These are phyloP conservation scores for Crucibulum laeve DNA, from an alignment of 768 basidiomycete species.

Conservation along the genomic window DNA sequence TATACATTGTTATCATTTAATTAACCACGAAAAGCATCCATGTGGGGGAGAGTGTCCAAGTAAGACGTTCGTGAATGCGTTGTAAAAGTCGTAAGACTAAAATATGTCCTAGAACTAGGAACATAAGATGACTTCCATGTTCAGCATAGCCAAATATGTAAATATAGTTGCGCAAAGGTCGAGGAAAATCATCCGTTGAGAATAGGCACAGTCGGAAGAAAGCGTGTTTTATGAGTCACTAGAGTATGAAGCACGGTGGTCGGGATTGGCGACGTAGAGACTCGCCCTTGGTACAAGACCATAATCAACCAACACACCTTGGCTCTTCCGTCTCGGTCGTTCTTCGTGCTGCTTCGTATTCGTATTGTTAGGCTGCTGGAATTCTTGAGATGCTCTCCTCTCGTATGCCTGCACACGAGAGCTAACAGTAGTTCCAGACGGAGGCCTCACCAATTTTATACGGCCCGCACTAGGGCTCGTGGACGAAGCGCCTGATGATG, in stretches of 20 bases:
- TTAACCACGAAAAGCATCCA: background rate
- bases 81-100: background rate
- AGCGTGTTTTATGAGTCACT: background rate
- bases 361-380: conserved; percentile 24
- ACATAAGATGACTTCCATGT: no score
- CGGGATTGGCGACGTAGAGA: conserved; percentile 75
- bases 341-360: conserved; percentile 42
- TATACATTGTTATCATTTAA: background rate
- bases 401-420: conserved; percentile 57
- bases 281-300: conserved; percentile 61
- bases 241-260: conserved; percentile 22
- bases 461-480: background rate
- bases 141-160: no score
- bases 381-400: conserved; percentile 49
- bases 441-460: conserved; percentile 4
- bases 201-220: background rate
- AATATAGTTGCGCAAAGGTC: no score
- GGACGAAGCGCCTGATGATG: background rate
- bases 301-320: conserved; percentile 41
- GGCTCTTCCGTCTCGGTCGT: conserved; percentile 29
- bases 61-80: background rate
- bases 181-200: background rate
- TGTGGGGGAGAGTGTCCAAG: background rate
- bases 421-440: conserved; percentile 33
- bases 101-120: background rate